Evolutionary conservation across 2,329 filamentous ascomycete species (phyloP).

Genomic region (Arachnomyces sp.): DNA sequence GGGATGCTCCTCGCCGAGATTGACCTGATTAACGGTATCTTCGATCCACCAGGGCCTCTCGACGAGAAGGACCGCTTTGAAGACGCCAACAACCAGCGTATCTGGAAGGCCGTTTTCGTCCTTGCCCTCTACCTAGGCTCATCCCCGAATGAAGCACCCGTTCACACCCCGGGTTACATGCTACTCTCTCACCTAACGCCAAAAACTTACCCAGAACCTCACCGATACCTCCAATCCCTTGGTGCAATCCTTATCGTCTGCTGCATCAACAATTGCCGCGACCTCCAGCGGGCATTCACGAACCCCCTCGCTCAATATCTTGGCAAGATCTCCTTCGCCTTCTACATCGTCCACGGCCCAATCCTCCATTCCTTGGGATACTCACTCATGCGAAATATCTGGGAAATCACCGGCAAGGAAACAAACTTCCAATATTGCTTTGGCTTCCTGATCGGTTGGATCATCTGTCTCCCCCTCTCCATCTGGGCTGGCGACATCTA

Average conservation of each 20-base stretch:
- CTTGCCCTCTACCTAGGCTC: constrained; percentile 36
- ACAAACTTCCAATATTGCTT: constrained; percentile 31
- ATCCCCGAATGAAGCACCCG: constrained; percentile 31
- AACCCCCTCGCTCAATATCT: constrained; percentile 37
- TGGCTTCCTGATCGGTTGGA: constrained; percentile 33
- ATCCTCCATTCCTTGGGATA: constrained; percentile 37
- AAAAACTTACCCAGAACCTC: constrained; percentile 32
- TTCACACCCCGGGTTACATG: constrained; percentile 35
- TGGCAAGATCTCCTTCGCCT: constrained; percentile 40
- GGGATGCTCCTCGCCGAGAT: constrained; percentile 38
- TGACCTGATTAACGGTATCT: constrained; percentile 32
- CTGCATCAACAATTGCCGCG: constrained; percentile 32
- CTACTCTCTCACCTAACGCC: constrained; percentile 33
- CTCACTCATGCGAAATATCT: constrained; percentile 35
- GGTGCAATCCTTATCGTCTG: constrained; percentile 36
- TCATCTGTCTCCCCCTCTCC: constrained; percentile 31
- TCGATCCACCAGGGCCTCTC: constrained; percentile 17
- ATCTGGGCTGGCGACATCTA: constrained; percentile 53
- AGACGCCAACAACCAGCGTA: constrained; percentile 5
- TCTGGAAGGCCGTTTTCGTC: constrained; percentile 32
- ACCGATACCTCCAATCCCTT: constrained; percentile 37
- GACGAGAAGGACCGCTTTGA: constrained; percentile 22
- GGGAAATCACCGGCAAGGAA: constrained; percentile 32
- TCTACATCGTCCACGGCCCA: constrained; percentile 41
- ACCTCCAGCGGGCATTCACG: constrained; percentile 35